phyloP scores from a whole-genome alignment of 75 land plant species.

The Gnetum montanum region DNA sequence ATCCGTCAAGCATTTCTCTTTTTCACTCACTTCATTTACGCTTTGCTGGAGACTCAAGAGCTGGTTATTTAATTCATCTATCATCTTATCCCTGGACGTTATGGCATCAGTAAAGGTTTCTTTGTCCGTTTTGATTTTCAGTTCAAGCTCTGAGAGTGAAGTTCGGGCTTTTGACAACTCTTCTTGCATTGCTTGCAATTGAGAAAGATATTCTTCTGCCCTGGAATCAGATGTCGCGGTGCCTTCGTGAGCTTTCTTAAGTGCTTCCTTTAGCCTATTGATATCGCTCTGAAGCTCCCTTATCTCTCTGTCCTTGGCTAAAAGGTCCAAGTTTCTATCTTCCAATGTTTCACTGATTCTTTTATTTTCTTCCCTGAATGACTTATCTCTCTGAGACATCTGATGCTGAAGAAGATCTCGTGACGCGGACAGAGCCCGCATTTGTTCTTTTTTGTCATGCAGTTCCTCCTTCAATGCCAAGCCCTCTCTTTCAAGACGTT shows the following conservation, averaged over 20 bases:
- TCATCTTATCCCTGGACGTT: conserved; percentile 11
- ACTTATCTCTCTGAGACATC: conserved; percentile 15
- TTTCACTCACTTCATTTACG: not conserved
- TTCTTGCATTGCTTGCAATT: conserved; percentile 12
- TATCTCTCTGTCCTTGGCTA: conserved; percentile 18
- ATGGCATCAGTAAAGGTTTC: not conserved
- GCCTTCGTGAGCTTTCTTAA: conserved; percentile 7
- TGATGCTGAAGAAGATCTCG: conserved; percentile 21
- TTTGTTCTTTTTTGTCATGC: conserved; percentile 16
- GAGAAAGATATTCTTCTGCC: conserved; percentile 10
- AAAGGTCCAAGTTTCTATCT: conserved; percentile 17
- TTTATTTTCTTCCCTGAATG: conserved; percentile 7
- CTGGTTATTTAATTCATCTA: conserved; percentile 14
- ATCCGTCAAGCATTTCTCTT: conserved; percentile 3
- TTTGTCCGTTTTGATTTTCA: conserved; percentile 16
- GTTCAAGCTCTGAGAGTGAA: conserved; percentile 17
- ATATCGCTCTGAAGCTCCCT: conserved; percentile 31
- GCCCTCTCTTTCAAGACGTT: conserved; percentile 5
- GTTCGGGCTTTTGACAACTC: conserved; percentile 29
- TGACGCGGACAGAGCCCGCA: conserved; percentile 14
- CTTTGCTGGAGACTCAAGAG: conserved; percentile 10
- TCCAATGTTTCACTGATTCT: conserved; percentile 18
- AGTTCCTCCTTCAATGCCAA: conserved; percentile 21
- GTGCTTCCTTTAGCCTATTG: conserved; percentile 15
- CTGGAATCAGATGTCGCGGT: conserved; percentile 9